Base-by-base conservation (phyloP, 106 monocot genomes). In the Cymbidium sinense region DNA sequence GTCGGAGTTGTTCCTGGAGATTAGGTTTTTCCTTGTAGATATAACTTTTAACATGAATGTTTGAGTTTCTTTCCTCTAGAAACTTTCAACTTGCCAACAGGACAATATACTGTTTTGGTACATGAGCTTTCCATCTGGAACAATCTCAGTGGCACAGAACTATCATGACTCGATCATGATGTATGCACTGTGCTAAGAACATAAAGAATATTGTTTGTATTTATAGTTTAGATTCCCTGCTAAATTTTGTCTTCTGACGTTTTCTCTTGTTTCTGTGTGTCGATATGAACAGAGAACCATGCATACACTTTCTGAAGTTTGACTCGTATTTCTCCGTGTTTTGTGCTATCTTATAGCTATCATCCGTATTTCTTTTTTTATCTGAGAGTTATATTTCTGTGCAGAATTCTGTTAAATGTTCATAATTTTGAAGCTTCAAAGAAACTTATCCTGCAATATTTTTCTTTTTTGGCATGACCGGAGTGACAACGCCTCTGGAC, bases 181-280 rank as follows among this genome's bases (percentile, higher is more conserved):
- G 71, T 71, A 71, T 71, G 71, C 27, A 71, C 71, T 71, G 37
- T 37, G 71, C 67, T 31, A 67, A 30, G 67, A 67, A 35, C 34
- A 71, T 69, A 28, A n/a, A 71, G 37, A 34, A 71, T 71, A 71
- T 71, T 71, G 71, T 39, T 71, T 71, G 71, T 71, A 71, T 71
- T 71, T 71, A 71, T 37, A 71, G 71, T 37, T 71, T 71, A 71
- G 71, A 36, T 37, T 71, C 29, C 37, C 36, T 33, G 6, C 67
- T 71, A 37, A 71, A 37, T 71, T 71, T 71, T 71, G 67, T 35
- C 36, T 36, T 19, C 35, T 36, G 70, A 70, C 71, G 21, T 39
- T n/a, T n/a, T 71, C 37, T 71, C 67, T 67, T 33, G 11, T 33
- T 67, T 64, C 7, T 58, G n/a, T n/a, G 19, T 23, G 58, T 58